Evolutionary conservation across 2,329 filamentous ascomycete species (phyloP).

Genomic region (Verticillium albo-atrum): DNA sequence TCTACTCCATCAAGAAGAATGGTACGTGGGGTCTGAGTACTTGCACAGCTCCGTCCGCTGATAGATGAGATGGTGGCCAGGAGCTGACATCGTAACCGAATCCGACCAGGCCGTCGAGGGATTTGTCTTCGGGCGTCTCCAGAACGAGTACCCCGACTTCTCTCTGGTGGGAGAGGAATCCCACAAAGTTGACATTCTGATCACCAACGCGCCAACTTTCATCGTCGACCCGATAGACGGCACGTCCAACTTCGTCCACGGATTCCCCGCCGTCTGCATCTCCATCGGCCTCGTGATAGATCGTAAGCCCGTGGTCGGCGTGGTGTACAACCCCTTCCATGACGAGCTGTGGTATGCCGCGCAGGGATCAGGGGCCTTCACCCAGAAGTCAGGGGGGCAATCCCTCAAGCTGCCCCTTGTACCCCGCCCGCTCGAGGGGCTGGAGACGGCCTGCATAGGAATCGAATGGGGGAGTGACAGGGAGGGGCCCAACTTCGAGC

Average conservation of each 20-base stretch:
- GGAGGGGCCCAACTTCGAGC: conserved; percentile 63
- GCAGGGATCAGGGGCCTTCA: conserved; percentile 61
- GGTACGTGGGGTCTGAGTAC: conserved; percentile 33
- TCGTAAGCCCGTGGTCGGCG: conserved; percentile 59
- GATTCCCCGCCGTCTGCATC: conserved; percentile 69
- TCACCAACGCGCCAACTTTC: conserved; percentile 68
- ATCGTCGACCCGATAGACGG: conserved; percentile 81
- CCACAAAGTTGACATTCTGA: conserved; percentile 58
- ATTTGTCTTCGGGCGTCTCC: conserved; percentile 51
- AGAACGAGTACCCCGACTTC: conserved; percentile 48
- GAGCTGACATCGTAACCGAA: conserved; percentile 65
- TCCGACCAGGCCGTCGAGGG: conserved; percentile 62
- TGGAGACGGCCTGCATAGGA: conserved; percentile 61
- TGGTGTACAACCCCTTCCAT: conserved; percentile 77
- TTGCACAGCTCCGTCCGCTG: neutral
- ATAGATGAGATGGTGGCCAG: conserved; percentile 27
- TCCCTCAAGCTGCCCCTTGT: conserved; percentile 35
- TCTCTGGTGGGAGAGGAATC: conserved; percentile 75
- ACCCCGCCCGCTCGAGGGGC: conserved; percentile 51
- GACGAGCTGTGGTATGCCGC: conserved; percentile 65
- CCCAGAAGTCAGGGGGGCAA: conserved; percentile 12
- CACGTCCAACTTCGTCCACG: conserved; percentile 77
- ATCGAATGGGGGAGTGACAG: conserved; percentile 72
- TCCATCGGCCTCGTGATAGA: conserved; percentile 68
- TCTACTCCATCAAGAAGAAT: conserved; percentile 59